These are phyloP conservation scores for Dactylellina drechsleri DNA, from an alignment of 2,329 filamentous ascomycete species.

Conservation along the genomic window DNA sequence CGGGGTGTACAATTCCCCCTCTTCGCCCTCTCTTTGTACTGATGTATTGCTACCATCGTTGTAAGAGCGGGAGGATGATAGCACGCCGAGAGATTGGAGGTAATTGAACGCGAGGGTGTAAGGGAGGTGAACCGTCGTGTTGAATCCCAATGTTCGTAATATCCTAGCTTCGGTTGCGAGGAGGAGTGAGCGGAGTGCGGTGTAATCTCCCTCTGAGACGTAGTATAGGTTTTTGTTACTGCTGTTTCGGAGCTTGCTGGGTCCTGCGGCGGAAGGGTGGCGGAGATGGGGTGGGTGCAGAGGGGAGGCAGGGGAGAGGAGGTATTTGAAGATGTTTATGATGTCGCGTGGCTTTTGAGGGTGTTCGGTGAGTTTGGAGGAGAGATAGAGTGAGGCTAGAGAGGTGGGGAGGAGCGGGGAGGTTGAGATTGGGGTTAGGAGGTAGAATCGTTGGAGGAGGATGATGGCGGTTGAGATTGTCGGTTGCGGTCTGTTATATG, in stretches of 20 bases:
- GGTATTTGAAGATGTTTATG: conserved; percentile 84
- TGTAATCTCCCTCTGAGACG: conserved; percentile 78
- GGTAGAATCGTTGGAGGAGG: conserved; percentile 55
- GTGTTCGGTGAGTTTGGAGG: conserved; percentile 77
- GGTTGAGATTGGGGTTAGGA: conserved; percentile 50
- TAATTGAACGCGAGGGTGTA: conserved; percentile 91
- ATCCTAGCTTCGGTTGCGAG: conserved; percentile 81
- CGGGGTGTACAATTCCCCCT: conserved; percentile 53
- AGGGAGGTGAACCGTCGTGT: conserved; percentile 84
- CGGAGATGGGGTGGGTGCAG: conserved; percentile 63
- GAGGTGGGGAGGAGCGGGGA: conserved; percentile 74
- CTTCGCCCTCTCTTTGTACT: conserved; percentile 46
- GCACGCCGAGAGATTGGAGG: conserved; percentile 84
- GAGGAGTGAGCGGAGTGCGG: conserved; percentile 71
- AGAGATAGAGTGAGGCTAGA: conserved; percentile 81
- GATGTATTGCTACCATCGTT: conserved; percentile 36
- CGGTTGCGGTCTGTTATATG: conserved; percentile 56
- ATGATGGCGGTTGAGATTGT: conserved; percentile 57
- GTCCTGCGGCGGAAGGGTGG: conserved; percentile 55
- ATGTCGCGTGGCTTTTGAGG: conserved; percentile 82
- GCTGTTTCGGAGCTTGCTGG: conserved; percentile 4
- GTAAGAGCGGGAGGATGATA: conserved; percentile 57
- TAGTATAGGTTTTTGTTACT: conserved; percentile 68
- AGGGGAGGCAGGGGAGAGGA: conserved; percentile 71
- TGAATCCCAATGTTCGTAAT: conserved; percentile 79